Conservation (phyloP, 1,284 basidiomycete species). For the Ustanciosporium gigantosporum region DNA sequence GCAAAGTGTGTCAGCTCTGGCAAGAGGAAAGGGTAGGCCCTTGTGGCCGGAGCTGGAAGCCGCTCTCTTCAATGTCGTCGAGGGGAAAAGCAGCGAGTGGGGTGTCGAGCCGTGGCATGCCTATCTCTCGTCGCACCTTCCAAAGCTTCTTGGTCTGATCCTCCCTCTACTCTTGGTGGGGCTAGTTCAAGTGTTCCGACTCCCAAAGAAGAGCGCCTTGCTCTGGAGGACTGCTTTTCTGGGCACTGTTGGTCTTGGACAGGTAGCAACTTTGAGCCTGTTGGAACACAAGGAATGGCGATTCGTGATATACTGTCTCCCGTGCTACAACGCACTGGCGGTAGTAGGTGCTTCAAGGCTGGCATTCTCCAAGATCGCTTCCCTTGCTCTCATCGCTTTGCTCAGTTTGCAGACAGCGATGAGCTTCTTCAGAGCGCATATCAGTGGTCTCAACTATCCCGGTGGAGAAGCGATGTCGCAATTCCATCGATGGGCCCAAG, state of each 20-base stretch:
- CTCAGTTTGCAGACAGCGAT: slow-evolving; percentile 14
- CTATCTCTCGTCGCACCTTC: slow-evolving; percentile 75
- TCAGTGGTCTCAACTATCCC: slow-evolving; percentile 82
- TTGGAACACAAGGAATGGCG: slow-evolving; percentile 84
- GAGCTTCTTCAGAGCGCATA: slow-evolving; percentile 62
- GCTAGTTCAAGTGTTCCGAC: slow-evolving; percentile 58
- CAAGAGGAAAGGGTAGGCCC: slow-evolving; percentile 53
- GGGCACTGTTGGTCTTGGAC: slow-evolving; percentile 62
- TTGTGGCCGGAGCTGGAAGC: slow-evolving; percentile 86
- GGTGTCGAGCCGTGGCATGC: slow-evolving; percentile 76
- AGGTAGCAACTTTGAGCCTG: slow-evolving; percentile 72
- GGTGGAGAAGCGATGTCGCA: slow-evolving; percentile 75
- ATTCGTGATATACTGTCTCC: slow-evolving; percentile 85
- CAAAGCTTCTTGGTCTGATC: slow-evolving; percentile 72
- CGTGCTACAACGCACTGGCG: slow-evolving; percentile 78
- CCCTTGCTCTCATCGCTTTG: background rate
- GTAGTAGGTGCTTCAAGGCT: slow-evolving; percentile 68
- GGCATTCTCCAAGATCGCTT: slow-evolving; percentile 7
- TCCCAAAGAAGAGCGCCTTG: background rate
- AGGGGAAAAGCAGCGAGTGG: slow-evolving; percentile 88
- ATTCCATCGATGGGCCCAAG: slow-evolving; percentile 65
- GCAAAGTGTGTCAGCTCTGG: background rate
- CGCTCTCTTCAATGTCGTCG: slow-evolving; percentile 81
- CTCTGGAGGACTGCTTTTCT: slow-evolving; percentile 6
- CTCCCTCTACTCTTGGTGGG: slow-evolving; percentile 69